Evolutionary conservation across 1,139 yeast species (phyloP).

Genomic region (Wickerhamomyces sp.): DNA sequence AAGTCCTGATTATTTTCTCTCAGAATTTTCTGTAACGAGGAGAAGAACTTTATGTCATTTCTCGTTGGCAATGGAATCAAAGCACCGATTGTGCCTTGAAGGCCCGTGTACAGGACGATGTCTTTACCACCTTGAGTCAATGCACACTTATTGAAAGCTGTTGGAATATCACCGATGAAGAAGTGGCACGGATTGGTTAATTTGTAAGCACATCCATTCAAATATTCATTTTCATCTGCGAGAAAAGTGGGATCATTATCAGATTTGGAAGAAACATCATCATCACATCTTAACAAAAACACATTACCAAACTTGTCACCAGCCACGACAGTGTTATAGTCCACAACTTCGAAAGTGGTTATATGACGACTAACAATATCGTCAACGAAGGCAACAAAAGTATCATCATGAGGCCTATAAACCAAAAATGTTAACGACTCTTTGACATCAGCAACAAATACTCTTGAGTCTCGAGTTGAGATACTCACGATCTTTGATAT

Average conservation of each 20-base stretch:
- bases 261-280: constrained; percentile 23
- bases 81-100: constrained; percentile 78
- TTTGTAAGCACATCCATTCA: constrained; percentile 53
- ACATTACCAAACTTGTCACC: constrained; percentile 92
- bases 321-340: constrained; percentile 68
- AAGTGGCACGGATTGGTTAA: constrained; percentile 54
- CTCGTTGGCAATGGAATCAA: constrained; percentile 61
- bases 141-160: constrained; percentile 50
- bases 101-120: constrained; percentile 62
- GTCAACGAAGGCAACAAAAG: constrained; percentile 60
- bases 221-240: constrained; percentile 29
- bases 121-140: constrained; percentile 56
- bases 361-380: constrained; percentile 67
- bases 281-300: constrained; percentile 58
- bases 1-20: constrained; percentile 29
- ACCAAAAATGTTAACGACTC: constrained; percentile 58
- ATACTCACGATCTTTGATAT: constrained; percentile 45
- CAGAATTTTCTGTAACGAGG: constrained; percentile 47
- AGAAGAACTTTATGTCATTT: constrained; percentile 58
- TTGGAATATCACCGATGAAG: constrained; percentile 66
- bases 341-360: constrained; percentile 56
- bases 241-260: constrained; percentile 27
- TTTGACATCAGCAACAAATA: constrained; percentile 64
- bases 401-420: constrained; percentile 46
- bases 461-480: constrained; percentile 48